Conservation (phyloP, 2,329 filamentous ascomycete species). For the Trichoderma koningiopsis region DNA sequence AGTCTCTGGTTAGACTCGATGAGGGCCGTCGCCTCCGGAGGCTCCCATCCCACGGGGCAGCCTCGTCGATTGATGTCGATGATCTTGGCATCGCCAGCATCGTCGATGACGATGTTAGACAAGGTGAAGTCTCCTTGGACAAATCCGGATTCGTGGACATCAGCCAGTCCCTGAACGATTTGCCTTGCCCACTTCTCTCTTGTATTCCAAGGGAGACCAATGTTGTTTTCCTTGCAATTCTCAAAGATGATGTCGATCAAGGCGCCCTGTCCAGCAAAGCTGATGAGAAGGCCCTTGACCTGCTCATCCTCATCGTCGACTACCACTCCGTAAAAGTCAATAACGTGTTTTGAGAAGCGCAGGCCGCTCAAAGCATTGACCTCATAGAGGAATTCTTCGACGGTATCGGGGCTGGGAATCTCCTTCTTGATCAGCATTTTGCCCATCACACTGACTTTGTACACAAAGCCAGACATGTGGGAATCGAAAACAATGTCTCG, state of each 20-base stretch:
- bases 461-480: slow-evolving; percentile 96
- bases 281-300: slow-evolving; percentile 88
- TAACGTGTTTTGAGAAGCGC: slow-evolving; percentile 72
- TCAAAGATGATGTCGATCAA: slow-evolving; percentile 92
- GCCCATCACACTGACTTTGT: slow-evolving; percentile 76
- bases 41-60: slow-evolving; percentile 98
- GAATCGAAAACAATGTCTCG: slow-evolving; percentile 80
- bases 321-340: slow-evolving; percentile 83
- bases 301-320: slow-evolving; percentile 81
- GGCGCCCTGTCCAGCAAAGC: slow-evolving; percentile 82
- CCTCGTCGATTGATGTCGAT: slow-evolving; percentile 97
- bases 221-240: slow-evolving; percentile 58
- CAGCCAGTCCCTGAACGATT: slow-evolving; percentile 83
- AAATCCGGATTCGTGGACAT: slow-evolving; percentile 94
- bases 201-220: slow-evolving; percentile 65
- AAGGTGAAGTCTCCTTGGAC: slow-evolving; percentile 97
- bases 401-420: slow-evolving; percentile 90
- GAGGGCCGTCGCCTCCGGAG: slow-evolving; percentile 82
- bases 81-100: slow-evolving; percentile 83
- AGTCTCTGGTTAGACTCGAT: slow-evolving; percentile 89
- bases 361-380: slow-evolving; percentile 89
- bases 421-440: slow-evolving; percentile 90
- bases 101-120: slow-evolving; percentile 94
- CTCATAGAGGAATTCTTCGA: slow-evolving; percentile 97
- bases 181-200: slow-evolving; percentile 88